Conservation (phyloP, 768 basidiomycete genomes). For the Leccinum boreale region DNA sequence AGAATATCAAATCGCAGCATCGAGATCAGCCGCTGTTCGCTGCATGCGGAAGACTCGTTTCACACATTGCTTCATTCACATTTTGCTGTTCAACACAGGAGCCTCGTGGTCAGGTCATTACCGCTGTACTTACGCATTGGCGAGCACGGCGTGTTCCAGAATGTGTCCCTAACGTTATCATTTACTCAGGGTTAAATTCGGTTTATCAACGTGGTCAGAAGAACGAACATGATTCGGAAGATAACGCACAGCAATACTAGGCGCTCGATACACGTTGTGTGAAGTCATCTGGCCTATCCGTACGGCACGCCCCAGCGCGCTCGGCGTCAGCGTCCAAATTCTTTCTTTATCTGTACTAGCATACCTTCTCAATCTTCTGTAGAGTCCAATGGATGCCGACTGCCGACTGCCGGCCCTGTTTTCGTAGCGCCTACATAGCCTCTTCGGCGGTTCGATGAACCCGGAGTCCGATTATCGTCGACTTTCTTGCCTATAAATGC, state of each 20-base stretch:
- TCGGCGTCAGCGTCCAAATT: not conserved
- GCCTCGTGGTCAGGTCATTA: conserved; percentile 6
- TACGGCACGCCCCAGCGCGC: not conserved
- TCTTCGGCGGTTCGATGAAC: not conserved
- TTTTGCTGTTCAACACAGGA: not conserved
- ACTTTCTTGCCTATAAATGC: not conserved
- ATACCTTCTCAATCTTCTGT: not conserved
- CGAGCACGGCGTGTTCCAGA: not conserved
- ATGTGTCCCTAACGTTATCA: conserved; percentile 4
- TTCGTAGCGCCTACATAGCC: not conserved
- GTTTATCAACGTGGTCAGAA: not conserved
- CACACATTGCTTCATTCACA: not conserved
- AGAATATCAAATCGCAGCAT: not conserved
- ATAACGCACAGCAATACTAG: not conserved
- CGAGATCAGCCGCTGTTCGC: not conserved
- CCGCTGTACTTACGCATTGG: not conserved
- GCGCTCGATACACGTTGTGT: not conserved
- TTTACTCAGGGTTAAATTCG: not conserved
- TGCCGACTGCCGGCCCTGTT: not conserved
- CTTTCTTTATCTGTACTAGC: not conserved
- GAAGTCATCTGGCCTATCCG: too few relatives aligned
- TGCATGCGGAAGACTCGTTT: conserved; percentile 3
- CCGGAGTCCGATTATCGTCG: not conserved
- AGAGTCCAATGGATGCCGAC: not conserved
- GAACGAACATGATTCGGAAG: not conserved